Evolutionary conservation across 192 early-diverging fungal species (phyloP).

Genomic region (Entophlyctis luteolus): DNA sequence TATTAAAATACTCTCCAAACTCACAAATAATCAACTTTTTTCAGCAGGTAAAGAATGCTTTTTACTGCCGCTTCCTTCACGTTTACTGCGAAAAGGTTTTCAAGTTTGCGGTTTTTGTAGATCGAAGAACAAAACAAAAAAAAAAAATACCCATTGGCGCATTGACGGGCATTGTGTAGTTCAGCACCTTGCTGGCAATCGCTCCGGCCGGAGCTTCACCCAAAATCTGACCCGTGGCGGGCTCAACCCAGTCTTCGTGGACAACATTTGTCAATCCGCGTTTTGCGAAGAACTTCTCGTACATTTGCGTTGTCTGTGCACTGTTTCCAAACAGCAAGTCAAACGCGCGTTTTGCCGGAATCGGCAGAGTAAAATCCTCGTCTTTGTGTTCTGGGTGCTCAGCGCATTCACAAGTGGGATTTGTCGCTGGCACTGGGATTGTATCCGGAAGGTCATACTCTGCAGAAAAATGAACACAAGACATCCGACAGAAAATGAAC

Average conservation of each 20-base stretch:
- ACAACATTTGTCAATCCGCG: constrained; percentile 40
- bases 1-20: constrained; percentile 16
- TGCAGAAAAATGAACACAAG: too few relatives aligned
- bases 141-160: constrained; percentile 59
- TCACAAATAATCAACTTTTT: constrained; percentile 58
- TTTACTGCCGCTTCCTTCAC: constrained; percentile 64
- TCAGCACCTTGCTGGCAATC: constrained; percentile 39
- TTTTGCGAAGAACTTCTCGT: constrained; percentile 45
- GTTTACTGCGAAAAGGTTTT: constrained; percentile 53
- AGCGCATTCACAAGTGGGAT: constrained; percentile 56
- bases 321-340: constrained; percentile 51
- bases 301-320: constrained; percentile 40
- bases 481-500: too few relatives aligned
- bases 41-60: constrained; percentile 51
- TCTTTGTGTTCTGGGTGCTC: constrained; percentile 68
- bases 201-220: constrained; percentile 21
- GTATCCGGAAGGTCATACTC: constrained; percentile 47
- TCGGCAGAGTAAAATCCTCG: constrained; percentile 43
- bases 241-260: constrained; percentile 22
- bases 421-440: constrained; percentile 44
- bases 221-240: constrained; percentile 9
- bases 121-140: not conserved
- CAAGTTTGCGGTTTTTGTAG: not conserved
- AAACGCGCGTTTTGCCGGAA: constrained; percentile 59
- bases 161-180: constrained; percentile 66